phyloP scores from a whole-genome alignment of 148 eudicot genomes.

The Chenopodium suecicum region DNA sequence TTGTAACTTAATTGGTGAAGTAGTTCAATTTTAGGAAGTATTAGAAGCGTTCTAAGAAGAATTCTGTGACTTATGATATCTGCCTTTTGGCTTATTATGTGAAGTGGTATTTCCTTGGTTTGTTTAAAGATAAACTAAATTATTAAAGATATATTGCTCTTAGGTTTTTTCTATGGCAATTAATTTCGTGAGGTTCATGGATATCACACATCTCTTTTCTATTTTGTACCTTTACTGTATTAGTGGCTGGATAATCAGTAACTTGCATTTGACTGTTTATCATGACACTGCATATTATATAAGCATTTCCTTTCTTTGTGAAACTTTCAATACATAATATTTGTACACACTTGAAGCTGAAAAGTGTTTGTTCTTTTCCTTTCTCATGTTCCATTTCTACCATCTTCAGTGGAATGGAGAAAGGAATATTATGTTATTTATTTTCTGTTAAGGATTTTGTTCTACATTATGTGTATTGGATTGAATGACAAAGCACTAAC shows the following conservation, averaged over 20 bases:
- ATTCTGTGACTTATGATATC: neutral
- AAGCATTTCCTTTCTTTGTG: neutral
- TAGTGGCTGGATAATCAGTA: neutral
- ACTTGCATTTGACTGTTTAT: neutral
- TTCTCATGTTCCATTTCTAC: neutral
- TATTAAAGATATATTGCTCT: too few species aligned
- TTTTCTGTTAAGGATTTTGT: neutral
- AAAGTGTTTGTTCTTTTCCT: neutral
- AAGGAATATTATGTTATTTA: neutral
- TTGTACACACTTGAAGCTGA: neutral
- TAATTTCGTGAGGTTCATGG: neutral
- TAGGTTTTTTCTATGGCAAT: neutral
- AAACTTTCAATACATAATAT: neutral
- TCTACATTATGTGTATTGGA: neutral
- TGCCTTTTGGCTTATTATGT: neutral
- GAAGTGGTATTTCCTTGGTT: neutral
- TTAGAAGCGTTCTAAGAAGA: neutral
- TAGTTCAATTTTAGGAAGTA: neutral
- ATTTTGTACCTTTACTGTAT: neutral
- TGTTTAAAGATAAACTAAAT: neutral
- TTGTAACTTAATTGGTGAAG: neutral
- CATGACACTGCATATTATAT: too few species aligned
- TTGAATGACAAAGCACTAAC: conserved; percentile 1
- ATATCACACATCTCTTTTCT: neutral
- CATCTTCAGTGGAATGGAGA: neutral